Percentiles rank a stretch among this genome's conserved stretches.
Conservation (phyloP, 2,329 filamentous ascomycete species). For the Fusarium begoniae region DNA sequence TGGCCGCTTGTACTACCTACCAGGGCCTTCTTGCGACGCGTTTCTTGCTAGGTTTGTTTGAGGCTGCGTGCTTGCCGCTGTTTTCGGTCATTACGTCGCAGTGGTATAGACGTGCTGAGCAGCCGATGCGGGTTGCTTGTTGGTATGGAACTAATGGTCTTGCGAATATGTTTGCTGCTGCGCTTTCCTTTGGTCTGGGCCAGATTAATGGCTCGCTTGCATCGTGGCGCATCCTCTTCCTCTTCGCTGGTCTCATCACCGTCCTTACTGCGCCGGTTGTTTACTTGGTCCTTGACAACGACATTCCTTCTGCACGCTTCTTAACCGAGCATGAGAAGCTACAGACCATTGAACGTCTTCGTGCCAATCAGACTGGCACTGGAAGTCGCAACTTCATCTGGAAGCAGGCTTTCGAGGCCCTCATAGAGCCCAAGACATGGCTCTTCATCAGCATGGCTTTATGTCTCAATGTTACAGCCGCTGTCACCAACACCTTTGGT, state of each 20-base stretch:
- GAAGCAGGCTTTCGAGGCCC: conserved; percentile 67
- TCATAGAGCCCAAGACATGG: conserved; percentile 62
- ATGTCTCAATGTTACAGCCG: conserved; percentile 70
- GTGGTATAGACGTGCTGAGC: conserved; percentile 63
- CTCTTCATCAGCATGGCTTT: conserved; percentile 70
- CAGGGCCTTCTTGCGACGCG: conserved; percentile 58
- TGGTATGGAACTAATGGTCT: conserved; percentile 73
- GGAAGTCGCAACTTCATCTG: conserved; percentile 75
- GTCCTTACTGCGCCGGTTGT: conserved; percentile 65
- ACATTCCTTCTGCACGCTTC: conserved; percentile 63
- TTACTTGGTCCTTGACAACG: conserved; percentile 68
- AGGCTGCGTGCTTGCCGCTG: conserved; percentile 61
- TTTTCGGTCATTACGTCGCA: conserved; percentile 58
- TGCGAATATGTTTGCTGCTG: conserved; percentile 65
- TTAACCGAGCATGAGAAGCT: conserved; percentile 72
- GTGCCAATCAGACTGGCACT: conserved; percentile 79
- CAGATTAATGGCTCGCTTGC: conserved; percentile 54
- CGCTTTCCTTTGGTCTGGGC: conserved; percentile 65
- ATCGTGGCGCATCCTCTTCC: conserved; percentile 63
- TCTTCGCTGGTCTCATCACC: conserved; percentile 70
- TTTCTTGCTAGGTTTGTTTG: conserved; percentile 58
- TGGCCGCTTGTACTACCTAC: conserved; percentile 60
- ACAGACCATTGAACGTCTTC: conserved; percentile 75
- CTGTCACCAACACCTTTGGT: conserved; percentile 71
- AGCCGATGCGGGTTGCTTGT: conserved; percentile 69